phyloP scores from a whole-genome alignment of 2,329 filamentous ascomycete species.

The Fusarium sarcochroum region DNA sequence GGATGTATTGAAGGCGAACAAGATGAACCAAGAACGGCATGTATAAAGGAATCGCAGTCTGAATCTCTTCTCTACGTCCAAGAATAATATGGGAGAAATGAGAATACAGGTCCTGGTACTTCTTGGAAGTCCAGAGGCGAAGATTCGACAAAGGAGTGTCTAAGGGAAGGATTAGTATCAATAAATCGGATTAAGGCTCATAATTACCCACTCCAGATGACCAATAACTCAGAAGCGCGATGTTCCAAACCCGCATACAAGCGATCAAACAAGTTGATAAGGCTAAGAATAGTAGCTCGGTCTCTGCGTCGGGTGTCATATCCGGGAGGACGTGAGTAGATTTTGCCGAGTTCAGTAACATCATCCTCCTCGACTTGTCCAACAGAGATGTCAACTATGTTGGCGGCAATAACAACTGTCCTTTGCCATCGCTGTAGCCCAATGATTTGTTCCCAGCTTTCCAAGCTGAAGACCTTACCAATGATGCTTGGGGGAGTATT shows the following conservation, averaged over 20 bases:
- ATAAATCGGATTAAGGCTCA: not conserved
- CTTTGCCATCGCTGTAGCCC: conserved; percentile 1
- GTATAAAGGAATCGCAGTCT: conserved; percentile 4
- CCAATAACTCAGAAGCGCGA: conserved; percentile 8
- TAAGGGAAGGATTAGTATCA: not conserved
- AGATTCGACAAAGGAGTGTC: conserved; percentile 6
- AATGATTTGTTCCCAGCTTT: not conserved
- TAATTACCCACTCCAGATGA: conserved; percentile 5
- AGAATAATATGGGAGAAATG: not conserved
- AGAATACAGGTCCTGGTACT: not conserved
- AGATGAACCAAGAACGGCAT: conserved; percentile 15
- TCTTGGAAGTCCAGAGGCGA: not conserved
- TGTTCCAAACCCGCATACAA: conserved; percentile 3
- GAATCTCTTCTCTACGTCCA: conserved; percentile 8
- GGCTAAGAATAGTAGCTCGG: not conserved
- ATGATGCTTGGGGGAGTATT: not conserved
- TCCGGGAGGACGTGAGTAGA: not conserved
- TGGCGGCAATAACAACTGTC: conserved; percentile 3
- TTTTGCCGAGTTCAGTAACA: not conserved
- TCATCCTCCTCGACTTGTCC: not conserved
- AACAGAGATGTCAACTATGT: not conserved
- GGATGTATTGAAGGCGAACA: not conserved
- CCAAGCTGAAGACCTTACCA: not conserved
- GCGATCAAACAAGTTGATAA: conserved; percentile 2
- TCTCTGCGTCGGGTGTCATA: conserved; percentile 1